These are phyloP conservation scores for Hawksworthiomyces lignivorus DNA, from an alignment of 2,329 filamentous ascomycete species.

Conservation along the genomic window DNA sequence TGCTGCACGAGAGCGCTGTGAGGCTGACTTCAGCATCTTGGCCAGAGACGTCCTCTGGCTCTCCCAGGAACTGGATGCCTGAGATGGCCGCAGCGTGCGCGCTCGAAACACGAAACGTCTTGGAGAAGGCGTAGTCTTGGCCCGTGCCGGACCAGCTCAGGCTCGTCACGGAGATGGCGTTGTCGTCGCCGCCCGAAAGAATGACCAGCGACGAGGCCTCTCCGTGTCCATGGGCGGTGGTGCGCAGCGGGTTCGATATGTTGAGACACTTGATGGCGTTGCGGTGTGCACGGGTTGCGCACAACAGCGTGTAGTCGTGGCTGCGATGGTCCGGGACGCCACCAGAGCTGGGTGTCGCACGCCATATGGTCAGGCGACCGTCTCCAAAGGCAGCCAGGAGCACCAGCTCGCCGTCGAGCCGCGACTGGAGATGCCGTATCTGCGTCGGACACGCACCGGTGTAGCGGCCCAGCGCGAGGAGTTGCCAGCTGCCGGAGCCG, in stretches of 20 bases:
- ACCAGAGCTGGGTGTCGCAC: neutral
- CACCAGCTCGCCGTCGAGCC: constrained; percentile 21
- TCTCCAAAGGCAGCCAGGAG: constrained; percentile 73
- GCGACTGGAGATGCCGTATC: constrained; percentile 33
- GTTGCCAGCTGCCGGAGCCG: constrained; percentile 31
- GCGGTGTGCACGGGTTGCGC: constrained; percentile 48
- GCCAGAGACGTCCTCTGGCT: constrained; percentile 11
- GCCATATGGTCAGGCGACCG: constrained; percentile 62
- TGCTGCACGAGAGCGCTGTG: constrained; percentile 33
- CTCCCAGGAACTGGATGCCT: constrained; percentile 34
- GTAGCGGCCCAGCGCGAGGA: constrained; percentile 50
- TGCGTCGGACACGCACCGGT: constrained; percentile 73
- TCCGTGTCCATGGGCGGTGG: too few relatives aligned
- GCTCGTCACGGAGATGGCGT: constrained; percentile 57
- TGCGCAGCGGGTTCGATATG: constrained; percentile 21
- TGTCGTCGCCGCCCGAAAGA: constrained; percentile 82
- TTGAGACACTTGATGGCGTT: constrained; percentile 67
- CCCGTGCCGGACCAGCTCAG: constrained; percentile 24
- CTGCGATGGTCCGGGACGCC: neutral
- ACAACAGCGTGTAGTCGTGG: constrained; percentile 16
- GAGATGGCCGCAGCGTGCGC: constrained; percentile 70
- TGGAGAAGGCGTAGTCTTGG: constrained; percentile 15
- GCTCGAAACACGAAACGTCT: constrained; percentile 32
- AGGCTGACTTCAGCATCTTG: constrained; percentile 4
- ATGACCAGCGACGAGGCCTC: constrained; percentile 34